Evolutionary conservation across 2,329 filamentous ascomycete genomes (phyloP).

Genomic region (Colletotrichum sp.): DNA sequence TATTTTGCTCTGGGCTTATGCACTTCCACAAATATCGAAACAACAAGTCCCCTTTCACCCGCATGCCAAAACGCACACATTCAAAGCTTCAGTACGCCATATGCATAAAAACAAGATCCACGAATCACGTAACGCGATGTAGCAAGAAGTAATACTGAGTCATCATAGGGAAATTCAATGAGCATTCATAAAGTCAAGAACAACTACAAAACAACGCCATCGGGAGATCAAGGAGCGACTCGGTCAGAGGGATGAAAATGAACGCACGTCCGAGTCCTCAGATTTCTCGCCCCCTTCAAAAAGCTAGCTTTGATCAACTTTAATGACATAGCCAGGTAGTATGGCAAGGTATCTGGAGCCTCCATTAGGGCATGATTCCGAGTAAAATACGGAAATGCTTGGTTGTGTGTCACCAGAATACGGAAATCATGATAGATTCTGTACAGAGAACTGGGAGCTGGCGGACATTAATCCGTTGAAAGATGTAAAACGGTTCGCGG

Average conservation of each 20-base stretch:
- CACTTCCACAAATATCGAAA: background rate
- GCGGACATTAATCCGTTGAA: background rate
- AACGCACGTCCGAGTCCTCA: background rate
- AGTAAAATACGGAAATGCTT: background rate
- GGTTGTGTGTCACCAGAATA: background rate
- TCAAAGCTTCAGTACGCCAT: rapidly evolving
- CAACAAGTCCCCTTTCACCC: background rate
- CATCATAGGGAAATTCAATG: rapidly evolving
- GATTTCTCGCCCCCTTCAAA: background rate
- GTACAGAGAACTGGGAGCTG: background rate
- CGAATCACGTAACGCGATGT: background rate
- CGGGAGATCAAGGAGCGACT: background rate
- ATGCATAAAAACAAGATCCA: background rate
- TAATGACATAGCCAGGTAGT: background rate
- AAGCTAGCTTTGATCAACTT: background rate
- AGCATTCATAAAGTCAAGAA: background rate
- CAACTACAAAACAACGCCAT: background rate
- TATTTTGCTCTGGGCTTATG: rapidly evolving
- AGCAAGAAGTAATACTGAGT: rapidly evolving
- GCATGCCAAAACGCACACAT: background rate
- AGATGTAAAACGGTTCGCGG: background rate
- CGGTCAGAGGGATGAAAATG: background rate
- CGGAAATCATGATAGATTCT: background rate
- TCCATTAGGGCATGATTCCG: background rate
- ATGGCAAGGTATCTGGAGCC: background rate